These are phyloP conservation scores for Candida xyloterini DNA, from an alignment of 805 yeast genomes.

Conservation along the genomic window DNA sequence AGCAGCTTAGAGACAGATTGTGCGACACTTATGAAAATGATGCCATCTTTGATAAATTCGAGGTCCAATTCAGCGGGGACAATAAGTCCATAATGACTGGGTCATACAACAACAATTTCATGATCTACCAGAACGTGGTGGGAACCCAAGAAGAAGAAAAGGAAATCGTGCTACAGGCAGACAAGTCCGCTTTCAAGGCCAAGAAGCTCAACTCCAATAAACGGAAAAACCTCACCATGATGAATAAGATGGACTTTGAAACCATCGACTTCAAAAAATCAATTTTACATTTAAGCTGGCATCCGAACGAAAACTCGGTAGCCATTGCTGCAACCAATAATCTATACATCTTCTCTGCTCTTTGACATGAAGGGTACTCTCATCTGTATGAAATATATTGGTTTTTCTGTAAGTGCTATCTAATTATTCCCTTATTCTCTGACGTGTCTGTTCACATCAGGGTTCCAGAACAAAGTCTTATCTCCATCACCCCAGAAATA, in stretches of 20 bases:
- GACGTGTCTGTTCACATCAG: constrained; percentile 84
- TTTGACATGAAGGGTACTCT: constrained; percentile 33
- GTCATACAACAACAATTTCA: constrained; percentile 92
- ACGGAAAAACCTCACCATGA: constrained; percentile 38
- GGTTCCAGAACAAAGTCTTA: constrained; percentile 95
- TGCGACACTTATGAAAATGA: constrained; percentile 98
- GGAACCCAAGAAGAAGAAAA: constrained; percentile 35
- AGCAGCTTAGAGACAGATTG: constrained; percentile 84
- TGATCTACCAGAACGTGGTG: constrained; percentile 89
- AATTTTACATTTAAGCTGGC: constrained; percentile 96
- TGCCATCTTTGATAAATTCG: constrained; percentile 97
- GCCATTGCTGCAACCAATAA: constrained; percentile 99
- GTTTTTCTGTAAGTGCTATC: constrained; percentile 7
- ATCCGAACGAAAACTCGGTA: constrained; percentile 92
- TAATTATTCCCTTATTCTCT: constrained; percentile 23
- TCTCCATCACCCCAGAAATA: constrained; percentile 99
- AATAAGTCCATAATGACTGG: constrained; percentile 93
- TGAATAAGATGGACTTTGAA: constrained; percentile 67
- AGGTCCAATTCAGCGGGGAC: constrained; percentile 93
- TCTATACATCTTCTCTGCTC: constrained; percentile 77
- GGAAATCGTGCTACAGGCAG: constrained; percentile 92
- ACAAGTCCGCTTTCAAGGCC: constrained; percentile 90
- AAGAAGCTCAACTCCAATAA: constrained; percentile 56
- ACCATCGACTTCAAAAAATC: constrained; percentile 91
- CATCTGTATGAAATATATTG: constrained; percentile 14